These are phyloP conservation scores for Paralagenidium karlingii DNA, from an alignment of 352 stramenopile genomes.

Conservation along the genomic window DNA sequence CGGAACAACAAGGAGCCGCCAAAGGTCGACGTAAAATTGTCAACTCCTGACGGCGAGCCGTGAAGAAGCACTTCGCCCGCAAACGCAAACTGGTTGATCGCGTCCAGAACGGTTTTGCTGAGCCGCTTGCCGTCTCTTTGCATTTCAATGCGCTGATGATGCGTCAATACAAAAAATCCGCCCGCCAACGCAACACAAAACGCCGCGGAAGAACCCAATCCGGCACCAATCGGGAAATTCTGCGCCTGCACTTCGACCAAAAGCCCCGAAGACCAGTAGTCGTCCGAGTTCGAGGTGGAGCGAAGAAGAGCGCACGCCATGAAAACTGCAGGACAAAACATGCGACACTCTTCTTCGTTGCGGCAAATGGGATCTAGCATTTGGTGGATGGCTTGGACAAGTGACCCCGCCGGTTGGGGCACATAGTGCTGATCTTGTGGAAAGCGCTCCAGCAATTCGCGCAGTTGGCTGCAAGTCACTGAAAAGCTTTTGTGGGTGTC, in stretches of 20 bases:
- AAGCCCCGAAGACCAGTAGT: constrained; percentile 7
- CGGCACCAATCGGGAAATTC: constrained; percentile 72
- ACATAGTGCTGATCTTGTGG: too few species aligned
- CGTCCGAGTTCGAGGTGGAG: constrained; percentile 13
- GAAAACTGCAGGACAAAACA: too few species aligned
- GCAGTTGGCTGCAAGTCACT: too few species aligned
- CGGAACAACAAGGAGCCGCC: constrained; percentile 77
- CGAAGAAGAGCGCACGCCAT: constrained; percentile 43
- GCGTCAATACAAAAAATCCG: constrained; percentile 22
- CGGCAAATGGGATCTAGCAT: too few species aligned
- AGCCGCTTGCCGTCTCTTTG: constrained; percentile 4
- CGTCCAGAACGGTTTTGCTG: constrained; percentile 4
- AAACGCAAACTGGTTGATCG: constrained; percentile 82
- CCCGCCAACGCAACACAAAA: constrained; percentile 79
- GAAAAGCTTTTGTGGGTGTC: too few species aligned
- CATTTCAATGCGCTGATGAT: constrained; percentile 2
- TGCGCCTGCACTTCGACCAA: constrained; percentile 31
- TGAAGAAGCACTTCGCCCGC: constrained; percentile 84
- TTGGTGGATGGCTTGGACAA: too few species aligned
- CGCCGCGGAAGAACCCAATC: constrained; percentile 85
- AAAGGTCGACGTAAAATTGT: constrained; percentile 87
- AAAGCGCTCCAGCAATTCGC: too few species aligned
- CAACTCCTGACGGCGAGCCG: constrained; percentile 81
- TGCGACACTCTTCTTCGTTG: too few species aligned
- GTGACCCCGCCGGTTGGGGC: too few species aligned